These are phyloP conservation scores for Aspergillus eucalypticola DNA, from an alignment of 2,329 filamentous ascomycete species.

Conservation along the genomic window DNA sequence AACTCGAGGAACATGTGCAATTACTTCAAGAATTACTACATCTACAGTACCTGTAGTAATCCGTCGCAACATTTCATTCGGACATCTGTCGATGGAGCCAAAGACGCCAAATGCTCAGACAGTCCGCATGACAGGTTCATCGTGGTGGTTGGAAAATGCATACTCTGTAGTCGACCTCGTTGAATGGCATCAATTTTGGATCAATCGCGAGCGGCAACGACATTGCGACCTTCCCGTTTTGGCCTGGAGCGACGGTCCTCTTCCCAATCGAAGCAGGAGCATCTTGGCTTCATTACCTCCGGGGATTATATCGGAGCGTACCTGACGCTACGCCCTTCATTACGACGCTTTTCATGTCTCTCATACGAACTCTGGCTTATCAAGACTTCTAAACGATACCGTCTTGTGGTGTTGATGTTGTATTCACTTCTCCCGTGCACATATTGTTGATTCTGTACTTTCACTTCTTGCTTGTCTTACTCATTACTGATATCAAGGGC, in stretches of 20 bases:
- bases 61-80: slow-evolving; percentile 71
- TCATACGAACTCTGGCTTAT: not conserved
- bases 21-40: slow-evolving; percentile 75
- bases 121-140: slow-evolving; percentile 75
- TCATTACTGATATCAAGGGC: not conserved
- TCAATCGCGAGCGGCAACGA: not conserved
- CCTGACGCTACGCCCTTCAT: not conserved
- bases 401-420: not conserved
- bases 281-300: not conserved
- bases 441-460: not conserved
- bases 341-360: not conserved
- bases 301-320: not conserved
- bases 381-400: no score
- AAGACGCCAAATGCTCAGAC: slow-evolving; percentile 59
- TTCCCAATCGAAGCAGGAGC: not conserved
- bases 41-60: slow-evolving; percentile 70
- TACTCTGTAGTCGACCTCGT: slow-evolving; percentile 48
- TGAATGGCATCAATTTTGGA: slow-evolving; percentile 16
- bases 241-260: not conserved
- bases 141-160: slow-evolving; percentile 65
- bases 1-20: slow-evolving; percentile 50
- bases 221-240: not conserved
- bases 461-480: not conserved
- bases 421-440: not conserved
- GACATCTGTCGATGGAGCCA: slow-evolving; percentile 67